Percentiles rank a stretch among this genome's conserved stretches.
Evolutionary conservation across 192 early-diverging fungal genomes (phyloP).

Genomic region (Umbelopsis isabellina): DNA sequence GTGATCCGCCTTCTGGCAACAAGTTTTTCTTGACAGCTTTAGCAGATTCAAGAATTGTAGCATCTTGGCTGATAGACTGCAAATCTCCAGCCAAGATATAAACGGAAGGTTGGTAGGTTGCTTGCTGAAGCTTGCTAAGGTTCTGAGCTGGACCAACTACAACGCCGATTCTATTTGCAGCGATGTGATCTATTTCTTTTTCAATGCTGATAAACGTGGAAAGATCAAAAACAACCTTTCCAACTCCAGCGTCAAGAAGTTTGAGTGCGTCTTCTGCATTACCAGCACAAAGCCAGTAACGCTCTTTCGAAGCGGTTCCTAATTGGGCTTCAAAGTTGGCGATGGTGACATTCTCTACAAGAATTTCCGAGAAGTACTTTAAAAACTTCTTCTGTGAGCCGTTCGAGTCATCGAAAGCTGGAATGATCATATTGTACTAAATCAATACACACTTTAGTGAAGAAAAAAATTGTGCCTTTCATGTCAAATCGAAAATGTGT

Average conservation of each 20-base stretch:
- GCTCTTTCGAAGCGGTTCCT: slow-evolving; percentile 34
- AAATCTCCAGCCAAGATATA: slow-evolving; percentile 17
- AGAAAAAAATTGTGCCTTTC: neutral
- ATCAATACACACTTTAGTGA: neutral
- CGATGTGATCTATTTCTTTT: slow-evolving; percentile 39
- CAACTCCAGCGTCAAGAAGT: slow-evolving; percentile 51
- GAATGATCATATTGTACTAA: slow-evolving; percentile 13
- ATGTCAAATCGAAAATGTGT: neutral
- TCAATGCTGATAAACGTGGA: slow-evolving; percentile 30
- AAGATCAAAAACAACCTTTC: slow-evolving; percentile 47
- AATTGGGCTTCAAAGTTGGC: slow-evolving; percentile 33
- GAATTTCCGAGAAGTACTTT: slow-evolving; percentile 23
- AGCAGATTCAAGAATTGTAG: neutral
- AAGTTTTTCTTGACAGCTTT: slow-evolving; percentile 35
- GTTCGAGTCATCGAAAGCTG: slow-evolving; percentile 14
- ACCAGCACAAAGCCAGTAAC: slow-evolving; percentile 48
- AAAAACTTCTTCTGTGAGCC: slow-evolving; percentile 14
- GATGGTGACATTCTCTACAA: slow-evolving; percentile 35
- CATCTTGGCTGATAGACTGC: neutral
- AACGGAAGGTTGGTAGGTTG: slow-evolving; percentile 11
- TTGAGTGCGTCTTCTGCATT: slow-evolving; percentile 45
- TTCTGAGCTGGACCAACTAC: slow-evolving; percentile 1
- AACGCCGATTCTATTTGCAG: slow-evolving; percentile 51
- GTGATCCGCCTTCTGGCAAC: slow-evolving; percentile 47
- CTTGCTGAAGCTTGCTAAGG: slow-evolving; percentile 9